phyloP scores from a whole-genome alignment of 768 basidiomycete genomes.

The Lactarius deliciosus region DNA sequence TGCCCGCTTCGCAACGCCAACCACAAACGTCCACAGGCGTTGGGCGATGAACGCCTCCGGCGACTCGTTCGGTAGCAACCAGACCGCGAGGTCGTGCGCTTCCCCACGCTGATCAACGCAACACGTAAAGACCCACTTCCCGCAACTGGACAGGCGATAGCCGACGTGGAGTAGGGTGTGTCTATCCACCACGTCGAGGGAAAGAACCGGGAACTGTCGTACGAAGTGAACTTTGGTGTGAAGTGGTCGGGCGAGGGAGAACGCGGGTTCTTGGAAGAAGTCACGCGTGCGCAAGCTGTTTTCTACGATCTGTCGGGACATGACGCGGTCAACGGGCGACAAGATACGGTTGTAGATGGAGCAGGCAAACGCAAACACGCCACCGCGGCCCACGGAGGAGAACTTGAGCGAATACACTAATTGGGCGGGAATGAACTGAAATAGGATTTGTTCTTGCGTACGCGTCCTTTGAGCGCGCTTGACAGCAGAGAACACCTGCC shows the following conservation, averaged over 20 bases:
- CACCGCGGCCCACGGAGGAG: conserved; percentile 43
- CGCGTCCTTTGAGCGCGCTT: conserved; percentile 54
- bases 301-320: conserved; percentile 53
- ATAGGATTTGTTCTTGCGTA: conserved; percentile 51
- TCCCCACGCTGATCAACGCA: conserved; percentile 81
- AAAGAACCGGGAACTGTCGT: conserved; percentile 41
- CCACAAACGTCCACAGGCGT: conserved; percentile 70
- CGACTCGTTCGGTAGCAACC: conserved; percentile 54
- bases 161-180: conserved; percentile 74
- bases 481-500: conserved; percentile 63
- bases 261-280: conserved; percentile 65
- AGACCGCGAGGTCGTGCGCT: conserved; percentile 64
- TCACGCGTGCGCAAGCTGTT: conserved; percentile 42
- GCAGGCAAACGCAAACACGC: conserved; percentile 52
- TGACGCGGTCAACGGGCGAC: conserved; percentile 56
- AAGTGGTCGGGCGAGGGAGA: conserved; percentile 54
- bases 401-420: conserved; percentile 50
- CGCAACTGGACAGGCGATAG: conserved; percentile 62
- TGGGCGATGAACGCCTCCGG: conserved; percentile 52
- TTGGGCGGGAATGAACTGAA: conserved; percentile 74
- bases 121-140: conserved; percentile 75
- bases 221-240: conserved; percentile 40
- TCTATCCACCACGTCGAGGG: conserved; percentile 53
- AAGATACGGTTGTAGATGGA: conserved; percentile 74
- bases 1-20: conserved; percentile 59